Conservation (phyloP, 495 filamentous ascomycete species). For the Daldinia grandis region DNA sequence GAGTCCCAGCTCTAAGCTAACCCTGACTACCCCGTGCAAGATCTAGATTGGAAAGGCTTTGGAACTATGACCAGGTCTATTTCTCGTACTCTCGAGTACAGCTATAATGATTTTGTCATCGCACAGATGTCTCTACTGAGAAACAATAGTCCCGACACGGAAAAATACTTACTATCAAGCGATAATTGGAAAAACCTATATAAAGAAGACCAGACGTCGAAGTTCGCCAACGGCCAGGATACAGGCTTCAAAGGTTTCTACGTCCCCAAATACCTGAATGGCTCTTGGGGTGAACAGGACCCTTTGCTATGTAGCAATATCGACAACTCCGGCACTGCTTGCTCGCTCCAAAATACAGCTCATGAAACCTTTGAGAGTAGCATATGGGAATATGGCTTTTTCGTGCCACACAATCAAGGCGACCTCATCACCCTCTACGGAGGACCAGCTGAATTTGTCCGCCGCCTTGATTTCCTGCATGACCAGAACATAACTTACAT, state of each 20-base stretch:
- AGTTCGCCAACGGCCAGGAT: slow-evolving; percentile 64
- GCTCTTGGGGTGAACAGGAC: slow-evolving; percentile 74
- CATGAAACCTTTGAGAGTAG: slow-evolving; percentile 76
- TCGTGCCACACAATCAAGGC: slow-evolving; percentile 76
- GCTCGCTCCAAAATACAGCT: slow-evolving; percentile 69
- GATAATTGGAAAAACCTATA: slow-evolving; percentile 75
- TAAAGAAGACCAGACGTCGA: slow-evolving; percentile 67
- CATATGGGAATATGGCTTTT: slow-evolving; percentile 77
- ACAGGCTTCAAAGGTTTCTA: slow-evolving; percentile 74
- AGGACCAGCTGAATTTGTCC: slow-evolving; percentile 66
- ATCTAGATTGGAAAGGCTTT: slow-evolving; percentile 72
- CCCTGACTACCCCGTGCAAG: slow-evolving; percentile 59
- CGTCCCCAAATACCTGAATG: slow-evolving; percentile 71
- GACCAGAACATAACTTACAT: slow-evolving; percentile 72
- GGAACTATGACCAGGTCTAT: slow-evolving; percentile 76
- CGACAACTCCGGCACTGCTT: slow-evolving; percentile 57
- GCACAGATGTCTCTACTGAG: slow-evolving; percentile 67
- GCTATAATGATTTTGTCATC: slow-evolving; percentile 81
- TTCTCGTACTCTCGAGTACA: slow-evolving; percentile 78
- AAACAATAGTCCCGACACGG: slow-evolving; percentile 61
- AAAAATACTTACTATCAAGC: slow-evolving; percentile 69
- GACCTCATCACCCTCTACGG: slow-evolving; percentile 68
- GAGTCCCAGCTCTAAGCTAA: background rate
- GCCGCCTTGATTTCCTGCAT: slow-evolving; percentile 72
- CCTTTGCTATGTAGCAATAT: slow-evolving; percentile 70